Conservation (phyloP, 2,329 filamentous ascomycete genomes). For the Hortaea werneckii region DNA sequence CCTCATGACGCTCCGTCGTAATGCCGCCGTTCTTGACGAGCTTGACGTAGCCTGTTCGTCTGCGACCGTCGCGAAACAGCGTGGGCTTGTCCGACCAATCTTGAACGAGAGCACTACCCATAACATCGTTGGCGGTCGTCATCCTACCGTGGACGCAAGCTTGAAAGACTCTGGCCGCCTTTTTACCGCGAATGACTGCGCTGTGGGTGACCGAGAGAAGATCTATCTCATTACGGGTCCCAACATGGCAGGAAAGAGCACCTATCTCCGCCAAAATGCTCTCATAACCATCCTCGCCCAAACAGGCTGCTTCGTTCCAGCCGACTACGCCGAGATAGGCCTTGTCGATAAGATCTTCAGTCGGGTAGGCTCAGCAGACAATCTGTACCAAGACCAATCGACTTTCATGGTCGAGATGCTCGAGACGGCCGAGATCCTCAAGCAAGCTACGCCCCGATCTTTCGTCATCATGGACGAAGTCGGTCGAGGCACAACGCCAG, state of each 20-base stretch:
- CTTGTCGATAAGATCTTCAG: slow-evolving; percentile 95
- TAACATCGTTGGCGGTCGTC: slow-evolving; percentile 73
- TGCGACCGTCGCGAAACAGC: slow-evolving; percentile 65
- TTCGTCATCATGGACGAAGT: slow-evolving; percentile 99
- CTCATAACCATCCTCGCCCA: slow-evolving; percentile 90
- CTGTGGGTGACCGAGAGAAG: slow-evolving; percentile 66
- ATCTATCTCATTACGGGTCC: slow-evolving; percentile 64
- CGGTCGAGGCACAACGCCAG: slow-evolving; percentile 83
- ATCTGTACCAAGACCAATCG: slow-evolving; percentile 86
- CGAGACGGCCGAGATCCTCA: slow-evolving; percentile 84
- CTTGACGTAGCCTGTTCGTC: slow-evolving; percentile 85
- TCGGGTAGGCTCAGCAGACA: slow-evolving; percentile 78
- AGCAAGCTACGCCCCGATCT: slow-evolving; percentile 68
- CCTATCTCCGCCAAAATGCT: slow-evolving; percentile 90
- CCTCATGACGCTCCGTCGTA: slow-evolving; percentile 75
- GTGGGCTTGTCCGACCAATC: slow-evolving; percentile 61
- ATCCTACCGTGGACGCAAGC: slow-evolving; percentile 83
- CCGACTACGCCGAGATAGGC: slow-evolving; percentile 72
- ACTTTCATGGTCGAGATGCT: slow-evolving; percentile 99
- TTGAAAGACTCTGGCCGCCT: slow-evolving; percentile 66
- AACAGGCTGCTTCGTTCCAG: slow-evolving; percentile 85
- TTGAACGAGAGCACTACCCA: slow-evolving; percentile 56
- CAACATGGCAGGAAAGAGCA: slow-evolving; percentile 99
- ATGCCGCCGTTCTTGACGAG: slow-evolving; percentile 85
- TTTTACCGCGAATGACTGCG: slow-evolving; percentile 80